Conservation (phyloP, 2,329 filamentous ascomycete species). For the Ceratocystis albifundus region DNA sequence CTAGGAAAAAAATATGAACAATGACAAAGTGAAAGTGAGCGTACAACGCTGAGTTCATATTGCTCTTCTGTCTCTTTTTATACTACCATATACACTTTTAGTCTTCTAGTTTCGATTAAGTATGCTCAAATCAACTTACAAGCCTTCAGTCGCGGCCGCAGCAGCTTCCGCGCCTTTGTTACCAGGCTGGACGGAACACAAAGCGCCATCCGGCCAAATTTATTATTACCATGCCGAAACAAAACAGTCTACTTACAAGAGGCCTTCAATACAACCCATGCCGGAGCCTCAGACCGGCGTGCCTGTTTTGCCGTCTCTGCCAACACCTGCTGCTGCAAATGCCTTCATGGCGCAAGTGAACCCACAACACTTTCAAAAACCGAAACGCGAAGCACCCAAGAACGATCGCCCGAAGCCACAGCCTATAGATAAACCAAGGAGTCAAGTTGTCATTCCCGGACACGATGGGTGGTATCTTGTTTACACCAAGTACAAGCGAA, state of each 20-base stretch:
- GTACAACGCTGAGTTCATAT: too few species aligned
- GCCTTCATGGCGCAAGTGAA: conserved; percentile 47
- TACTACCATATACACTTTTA: background rate
- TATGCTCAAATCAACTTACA: conserved; percentile 73
- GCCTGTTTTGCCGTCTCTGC: conserved; percentile 29
- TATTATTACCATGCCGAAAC: conserved; percentile 81
- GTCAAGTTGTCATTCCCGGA: conserved; percentile 65
- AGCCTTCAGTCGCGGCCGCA: conserved; percentile 37
- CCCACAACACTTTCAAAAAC: conserved; percentile 32
- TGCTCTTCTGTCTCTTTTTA: background rate
- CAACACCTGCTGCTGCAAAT: conserved; percentile 47
- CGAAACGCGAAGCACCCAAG: conserved; percentile 36
- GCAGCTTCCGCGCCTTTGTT: conserved; percentile 47
- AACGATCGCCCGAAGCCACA: conserved; percentile 47
- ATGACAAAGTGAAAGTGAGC: too few species aligned
- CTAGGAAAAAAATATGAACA: background rate
- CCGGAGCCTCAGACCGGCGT: background rate
- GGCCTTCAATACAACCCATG: conserved; percentile 42
- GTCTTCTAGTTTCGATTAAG: too few species aligned
- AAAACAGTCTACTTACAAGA: conserved; percentile 76
- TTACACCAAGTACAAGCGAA: conserved; percentile 77
- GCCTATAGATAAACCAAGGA: conserved; percentile 67
- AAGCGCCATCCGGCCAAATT: conserved; percentile 70
- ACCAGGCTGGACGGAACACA: conserved; percentile 85
- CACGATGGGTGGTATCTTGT: conserved; percentile 83